Conservation (phyloP, 371 early-diverging fungal species). For the Rhizopus sp. region DNA sequence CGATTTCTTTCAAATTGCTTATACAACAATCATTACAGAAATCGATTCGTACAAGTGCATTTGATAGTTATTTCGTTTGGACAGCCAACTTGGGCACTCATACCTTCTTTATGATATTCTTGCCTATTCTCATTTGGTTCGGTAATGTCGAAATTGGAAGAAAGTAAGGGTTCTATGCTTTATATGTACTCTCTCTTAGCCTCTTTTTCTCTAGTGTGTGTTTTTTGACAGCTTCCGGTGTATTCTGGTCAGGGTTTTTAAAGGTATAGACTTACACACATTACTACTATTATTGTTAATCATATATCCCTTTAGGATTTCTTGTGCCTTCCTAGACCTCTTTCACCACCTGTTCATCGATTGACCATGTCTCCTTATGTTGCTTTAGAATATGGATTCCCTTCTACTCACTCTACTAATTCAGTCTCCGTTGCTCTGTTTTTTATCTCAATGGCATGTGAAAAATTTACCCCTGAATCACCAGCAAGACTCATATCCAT, state of each 20-base stretch:
- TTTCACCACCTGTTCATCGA: slow-evolving; percentile 72
- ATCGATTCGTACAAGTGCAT: slow-evolving; percentile 43
- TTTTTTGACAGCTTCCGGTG: slow-evolving; percentile 60
- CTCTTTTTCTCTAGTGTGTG: slow-evolving; percentile 34
- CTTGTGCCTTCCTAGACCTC: slow-evolving; percentile 74
- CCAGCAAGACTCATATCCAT: slow-evolving; percentile 43
- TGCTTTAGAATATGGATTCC: slow-evolving; percentile 80
- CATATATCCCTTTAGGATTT: slow-evolving; percentile 57
- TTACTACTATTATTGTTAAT: not conserved
- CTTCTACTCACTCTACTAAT: slow-evolving; percentile 80
- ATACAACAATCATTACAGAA: slow-evolving; percentile 20
- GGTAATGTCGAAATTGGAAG: slow-evolving; percentile 58
- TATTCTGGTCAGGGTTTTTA: slow-evolving; percentile 68
- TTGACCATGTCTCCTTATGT: slow-evolving; percentile 62
- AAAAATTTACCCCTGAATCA: slow-evolving; percentile 39
- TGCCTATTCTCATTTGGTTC: slow-evolving; percentile 77
- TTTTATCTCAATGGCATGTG: slow-evolving; percentile 53
- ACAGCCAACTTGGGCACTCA: slow-evolving; percentile 74
- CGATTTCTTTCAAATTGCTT: not conserved
- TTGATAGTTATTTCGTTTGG: slow-evolving; percentile 63
- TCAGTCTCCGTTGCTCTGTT: slow-evolving; percentile 72
- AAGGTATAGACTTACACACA: slow-evolving; percentile 53
- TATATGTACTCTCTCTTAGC: not conserved
- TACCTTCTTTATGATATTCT: slow-evolving; percentile 70
- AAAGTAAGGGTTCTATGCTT: slow-evolving; percentile 35